These are phyloP conservation scores for Ceratobasidium papillatum DNA, from an alignment of 1,284 basidiomycete genomes.

Conservation along the genomic window DNA sequence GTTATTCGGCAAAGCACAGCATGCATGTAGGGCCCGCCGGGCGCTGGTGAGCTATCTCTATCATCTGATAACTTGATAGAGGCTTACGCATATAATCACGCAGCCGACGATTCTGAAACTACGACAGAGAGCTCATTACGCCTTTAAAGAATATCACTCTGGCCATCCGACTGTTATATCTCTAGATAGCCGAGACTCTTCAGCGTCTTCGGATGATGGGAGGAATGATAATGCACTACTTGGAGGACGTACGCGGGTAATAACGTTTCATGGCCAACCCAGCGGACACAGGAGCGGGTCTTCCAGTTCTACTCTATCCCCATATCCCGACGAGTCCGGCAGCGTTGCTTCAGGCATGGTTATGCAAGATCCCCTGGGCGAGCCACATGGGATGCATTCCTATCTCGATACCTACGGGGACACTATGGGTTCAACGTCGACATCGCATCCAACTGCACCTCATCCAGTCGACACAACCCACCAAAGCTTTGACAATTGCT, in stretches of 20 bases:
- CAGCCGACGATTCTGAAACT: slow-evolving; percentile 44
- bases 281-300: slow-evolving; percentile 13
- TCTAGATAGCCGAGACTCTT: slow-evolving; percentile 12
- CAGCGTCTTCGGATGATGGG: slow-evolving; percentile 12
- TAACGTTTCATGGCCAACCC: slow-evolving; percentile 25
- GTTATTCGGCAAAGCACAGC: slow-evolving; percentile 64
- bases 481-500: slow-evolving; percentile 11
- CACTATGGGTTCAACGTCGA: background rate
- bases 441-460: background rate
- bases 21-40: slow-evolving; percentile 66
- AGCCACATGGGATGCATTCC: slow-evolving; percentile 1
- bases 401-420: slow-evolving; percentile 16
- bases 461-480: slow-evolving; percentile 12
- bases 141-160: slow-evolving; percentile 39
- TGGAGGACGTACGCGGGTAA: slow-evolving; percentile 28
- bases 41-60: slow-evolving; percentile 60
- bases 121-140: slow-evolving; percentile 41
- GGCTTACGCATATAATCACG: background rate
- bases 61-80: background rate
- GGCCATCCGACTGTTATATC: slow-evolving; percentile 29
- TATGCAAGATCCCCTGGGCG: slow-evolving; percentile 9
- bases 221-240: slow-evolving; percentile 22
- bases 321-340: slow-evolving; percentile 20
- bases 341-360: slow-evolving; percentile 6
- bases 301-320: slow-evolving; percentile 17